Conservation (phyloP, 148 eudicot genomes). For the Rhododendron williamsianum region DNA sequence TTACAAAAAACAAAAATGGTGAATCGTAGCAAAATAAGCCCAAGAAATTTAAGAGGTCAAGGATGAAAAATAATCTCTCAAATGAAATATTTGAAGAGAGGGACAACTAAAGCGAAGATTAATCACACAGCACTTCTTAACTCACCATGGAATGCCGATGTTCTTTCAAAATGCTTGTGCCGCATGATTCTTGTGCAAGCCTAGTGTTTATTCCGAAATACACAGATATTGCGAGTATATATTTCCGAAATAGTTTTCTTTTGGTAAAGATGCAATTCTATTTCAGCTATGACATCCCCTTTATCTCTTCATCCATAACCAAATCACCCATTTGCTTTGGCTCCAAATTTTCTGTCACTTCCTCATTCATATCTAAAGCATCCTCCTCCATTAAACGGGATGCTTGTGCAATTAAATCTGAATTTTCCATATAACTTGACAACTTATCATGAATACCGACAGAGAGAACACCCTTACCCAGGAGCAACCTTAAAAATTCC, state of each 20-base stretch:
- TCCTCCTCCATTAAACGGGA: background rate
- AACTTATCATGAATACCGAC: constrained; percentile 8
- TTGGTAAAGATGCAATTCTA: background rate
- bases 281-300: background rate
- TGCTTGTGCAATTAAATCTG: background rate
- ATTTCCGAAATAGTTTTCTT: background rate
- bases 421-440: constrained; percentile 10
- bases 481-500: constrained; percentile 20
- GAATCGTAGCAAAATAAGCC: background rate
- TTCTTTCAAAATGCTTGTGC: background rate
- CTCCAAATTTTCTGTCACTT: background rate
- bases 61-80: background rate
- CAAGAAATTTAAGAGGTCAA: background rate
- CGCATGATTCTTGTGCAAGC: background rate
- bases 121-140: background rate
- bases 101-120: background rate
- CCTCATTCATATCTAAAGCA: background rate
- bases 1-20: background rate
- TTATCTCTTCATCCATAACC: background rate
- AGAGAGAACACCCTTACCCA: constrained; percentile 18
- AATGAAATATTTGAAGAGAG: background rate
- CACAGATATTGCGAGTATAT: background rate
- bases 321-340: constrained; percentile 1
- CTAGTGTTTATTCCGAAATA: background rate
- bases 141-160: background rate